phyloP scores from a whole-genome alignment of 345 rosid species.

The Pistacia atlantica region DNA sequence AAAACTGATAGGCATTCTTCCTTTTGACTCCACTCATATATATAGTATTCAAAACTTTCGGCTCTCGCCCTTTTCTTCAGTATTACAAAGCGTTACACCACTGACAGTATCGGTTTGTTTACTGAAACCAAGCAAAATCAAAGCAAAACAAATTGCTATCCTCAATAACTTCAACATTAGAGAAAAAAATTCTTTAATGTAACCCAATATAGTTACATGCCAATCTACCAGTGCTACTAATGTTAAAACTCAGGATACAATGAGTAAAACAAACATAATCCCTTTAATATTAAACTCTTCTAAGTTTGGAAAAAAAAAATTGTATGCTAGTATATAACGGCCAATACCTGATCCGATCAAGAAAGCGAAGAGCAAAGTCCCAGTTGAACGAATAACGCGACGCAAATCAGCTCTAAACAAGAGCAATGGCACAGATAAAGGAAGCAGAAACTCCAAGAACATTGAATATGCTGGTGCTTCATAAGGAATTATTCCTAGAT shows the following conservation, averaged over 20 bases:
- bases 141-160: neutral
- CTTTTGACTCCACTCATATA: neutral
- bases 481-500: conserved; percentile 62
- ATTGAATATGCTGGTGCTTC: conserved; percentile 62
- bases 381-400: conserved; percentile 60
- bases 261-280: neutral
- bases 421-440: conserved; percentile 68
- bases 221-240: neutral
- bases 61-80: neutral
- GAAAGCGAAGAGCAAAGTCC: conserved; percentile 70
- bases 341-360: conserved; percentile 69
- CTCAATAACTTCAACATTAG: neutral
- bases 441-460: conserved; percentile 69
- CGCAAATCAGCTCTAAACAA: conserved; percentile 83
- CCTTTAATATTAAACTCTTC: neutral
- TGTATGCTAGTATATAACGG: neutral
- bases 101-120: neutral
- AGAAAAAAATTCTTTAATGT: too few species aligned
- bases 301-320: neutral
- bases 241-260: neutral
- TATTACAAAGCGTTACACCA: neutral
- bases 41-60: neutral
- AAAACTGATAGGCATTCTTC: neutral
- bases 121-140: neutral
- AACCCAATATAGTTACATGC: too few species aligned